Base-by-base conservation (phyloP, 139 green algal species). In the Volvox africanus region DNA sequence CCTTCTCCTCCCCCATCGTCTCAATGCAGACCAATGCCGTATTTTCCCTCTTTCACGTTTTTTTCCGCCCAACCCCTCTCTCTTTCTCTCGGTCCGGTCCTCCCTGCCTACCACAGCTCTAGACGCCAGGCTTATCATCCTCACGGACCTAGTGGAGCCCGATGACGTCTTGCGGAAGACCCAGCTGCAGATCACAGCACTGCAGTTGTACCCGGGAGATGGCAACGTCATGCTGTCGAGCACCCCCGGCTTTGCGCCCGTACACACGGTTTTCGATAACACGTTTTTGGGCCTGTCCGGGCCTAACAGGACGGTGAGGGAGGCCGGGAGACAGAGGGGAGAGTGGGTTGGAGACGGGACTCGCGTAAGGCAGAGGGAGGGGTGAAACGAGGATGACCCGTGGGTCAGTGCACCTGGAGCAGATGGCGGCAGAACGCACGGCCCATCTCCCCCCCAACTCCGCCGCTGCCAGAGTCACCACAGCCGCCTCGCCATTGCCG, bases 261-360 rank as follows among this genome's bases (percentile, higher is more conserved):
- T 80, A 13, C 83, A 89, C 36, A 28, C n/a, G 12, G 24, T 44
- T 36, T 89, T 67, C 24, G 83, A 89, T 35, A 81, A 89, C 83
- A 89, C 83, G 3, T 68, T 24, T 28, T 6, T 21, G 1, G 9
- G 28, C 19, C 67, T 89, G 83, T 32, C 62, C 19, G 22, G 0
- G 11, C 14, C 1, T 1, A 37, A 11, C 21, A 78, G 78, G 33
- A 28, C 33, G 82, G 71, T 79, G 71, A 35, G 71, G 71, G 30
- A n/a, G n/a, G n/a, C n/a, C n/a, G n/a, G 24, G 24, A 2, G 24
- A 28, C 9, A 9, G 67, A 12, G 22, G 67, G 22, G 67, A 28
- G 22, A 32, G 67, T 6, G 67, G 11, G 22, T 14, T n/a, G n/a
- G n/a, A n/a, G n/a, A n/a, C n/a, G n/a, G n/a, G n/a, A n/a, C n/a